These are phyloP conservation scores for Pelargonium nanum DNA, from an alignment of 345 rosid species.

Conservation along the genomic window DNA sequence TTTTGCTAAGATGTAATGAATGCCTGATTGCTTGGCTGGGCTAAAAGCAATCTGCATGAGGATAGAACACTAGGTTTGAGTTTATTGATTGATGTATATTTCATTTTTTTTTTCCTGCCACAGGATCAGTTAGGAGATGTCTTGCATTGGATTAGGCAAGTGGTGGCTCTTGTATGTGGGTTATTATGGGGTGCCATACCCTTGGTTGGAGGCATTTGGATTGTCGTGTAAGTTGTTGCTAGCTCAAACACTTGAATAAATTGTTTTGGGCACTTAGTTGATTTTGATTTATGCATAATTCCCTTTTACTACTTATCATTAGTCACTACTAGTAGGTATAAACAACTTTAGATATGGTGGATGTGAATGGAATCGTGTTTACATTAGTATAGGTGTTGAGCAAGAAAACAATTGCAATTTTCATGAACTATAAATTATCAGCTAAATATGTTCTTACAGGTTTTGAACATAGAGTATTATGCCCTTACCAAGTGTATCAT, in stretches of 20 bases:
- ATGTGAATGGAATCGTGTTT: too few species aligned
- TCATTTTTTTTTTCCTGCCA: conserved; percentile 7
- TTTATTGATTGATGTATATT: not conserved
- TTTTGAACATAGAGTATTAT: not conserved
- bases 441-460: not conserved
- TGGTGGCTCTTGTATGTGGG: conserved; percentile 63
- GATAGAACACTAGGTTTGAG: not conserved
- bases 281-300: too few species aligned
- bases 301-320: too few species aligned
- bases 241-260: not conserved
- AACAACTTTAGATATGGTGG: not conserved
- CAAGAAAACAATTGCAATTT: not conserved
- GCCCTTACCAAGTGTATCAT: not conserved
- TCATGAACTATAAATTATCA: too few species aligned
- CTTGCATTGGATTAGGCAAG: conserved; percentile 94
- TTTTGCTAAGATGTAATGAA: not conserved
- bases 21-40: not conserved
- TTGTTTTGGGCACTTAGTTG: not conserved
- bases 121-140: conserved; percentile 99
- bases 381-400: too few species aligned
- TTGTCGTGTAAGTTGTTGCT: conserved; percentile 49
- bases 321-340: not conserved
- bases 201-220: conserved; percentile 86
- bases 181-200: conserved; percentile 84
- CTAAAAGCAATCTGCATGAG: not conserved